Conservation (phyloP, 345 rosid genomes). For the Rhizophora mangle region DNA sequence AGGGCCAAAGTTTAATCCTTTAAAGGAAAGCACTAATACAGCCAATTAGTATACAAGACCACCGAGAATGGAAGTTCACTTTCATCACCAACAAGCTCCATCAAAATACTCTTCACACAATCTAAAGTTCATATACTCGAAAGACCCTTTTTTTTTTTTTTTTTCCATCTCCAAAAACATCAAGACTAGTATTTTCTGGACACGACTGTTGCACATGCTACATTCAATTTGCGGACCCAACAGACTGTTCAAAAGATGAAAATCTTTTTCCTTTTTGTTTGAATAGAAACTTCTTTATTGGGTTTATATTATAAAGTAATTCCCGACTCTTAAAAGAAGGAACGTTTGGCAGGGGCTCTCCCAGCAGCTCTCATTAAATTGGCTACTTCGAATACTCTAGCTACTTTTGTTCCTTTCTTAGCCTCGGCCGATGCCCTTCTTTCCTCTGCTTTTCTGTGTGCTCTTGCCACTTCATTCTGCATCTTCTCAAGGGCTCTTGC, state of each 20-base stretch:
- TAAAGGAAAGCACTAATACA: no score
- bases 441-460: conserved; percentile 86
- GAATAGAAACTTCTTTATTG: background rate
- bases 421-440: conserved; percentile 85
- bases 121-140: no score
- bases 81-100: no score
- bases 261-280: background rate
- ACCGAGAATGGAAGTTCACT: no score
- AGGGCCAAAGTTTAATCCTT: no score
- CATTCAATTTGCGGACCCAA: no score
- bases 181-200: no score
- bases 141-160: background rate
- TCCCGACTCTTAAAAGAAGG: conserved; percentile 50
- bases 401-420: conserved; percentile 74
- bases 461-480: conserved; percentile 79
- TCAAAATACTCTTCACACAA: no score
- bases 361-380: conserved; percentile 95
- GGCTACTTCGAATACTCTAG: conserved; percentile 66
- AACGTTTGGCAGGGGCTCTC: conserved; percentile 72
- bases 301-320: no score
- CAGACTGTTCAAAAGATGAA: no score
- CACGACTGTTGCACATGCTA: no score
- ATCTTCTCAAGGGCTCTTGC: conserved; percentile 84
- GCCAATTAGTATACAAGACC: no score
- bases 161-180: background rate